Base-by-base conservation (phyloP, 176 grass and related monocot genomes). In the Lolium multiflorum region DNA sequence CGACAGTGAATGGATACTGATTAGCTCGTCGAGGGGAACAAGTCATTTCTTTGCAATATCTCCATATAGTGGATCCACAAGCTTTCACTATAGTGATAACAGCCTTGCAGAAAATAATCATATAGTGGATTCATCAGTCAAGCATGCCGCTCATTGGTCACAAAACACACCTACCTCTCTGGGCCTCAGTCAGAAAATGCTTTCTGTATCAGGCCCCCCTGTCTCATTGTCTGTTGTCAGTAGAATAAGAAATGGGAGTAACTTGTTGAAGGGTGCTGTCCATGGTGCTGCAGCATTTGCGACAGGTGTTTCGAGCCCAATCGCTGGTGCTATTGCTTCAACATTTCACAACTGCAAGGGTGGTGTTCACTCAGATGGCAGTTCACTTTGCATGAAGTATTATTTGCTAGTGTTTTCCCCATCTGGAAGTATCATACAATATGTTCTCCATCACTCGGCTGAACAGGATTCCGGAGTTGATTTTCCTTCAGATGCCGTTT, bases 1-100 rank as follows among this genome's bases (percentile, higher is more conserved):
- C 46, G 92, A 96, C 63, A 96, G 94, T 71, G 88, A 99, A 51
- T 99, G 97, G 97, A 96, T 99, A 92, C 94, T 96, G 94, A 96
- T 99, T 85, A 99, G 94, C 84, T 96, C 93, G 49, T 99, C 97
- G 47, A 92, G 90, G 66, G 97, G 94, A 65, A 99, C 97, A 75
- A 92, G 91, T 73, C 97, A 99, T 88, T 67, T 99, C 72, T 99
- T 92, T 77, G 89, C 90, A 68, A 94, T 96, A 55, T 94, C 90
- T 86, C 94, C 90, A 68, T 91, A 94, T 62, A 86, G 91, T 59
- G 83, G 81, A 68, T 78, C 72, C 74, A 89, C 94, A 81, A 90
- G 87, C 84, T 89, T 89, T 75, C 81, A 68, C 51, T 79, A 86
- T 56, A 88, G 88, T 37, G 87, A 93, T 66, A 82, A 77, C 65